phyloP scores from a whole-genome alignment of 768 basidiomycete genomes.

The Obba rivulosa region DNA sequence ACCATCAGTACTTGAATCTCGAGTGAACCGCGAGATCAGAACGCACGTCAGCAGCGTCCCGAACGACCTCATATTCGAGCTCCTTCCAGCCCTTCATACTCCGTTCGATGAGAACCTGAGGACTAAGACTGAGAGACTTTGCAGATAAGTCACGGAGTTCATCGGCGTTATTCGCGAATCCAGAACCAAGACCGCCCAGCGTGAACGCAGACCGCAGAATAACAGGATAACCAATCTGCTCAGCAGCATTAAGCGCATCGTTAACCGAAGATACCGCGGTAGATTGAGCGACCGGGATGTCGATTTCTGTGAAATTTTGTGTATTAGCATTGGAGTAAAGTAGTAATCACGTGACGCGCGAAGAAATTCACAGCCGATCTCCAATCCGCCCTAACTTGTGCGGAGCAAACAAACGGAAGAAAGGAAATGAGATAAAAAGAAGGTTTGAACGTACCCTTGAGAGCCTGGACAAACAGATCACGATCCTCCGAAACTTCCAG shows the following conservation, averaged over 20 bases:
- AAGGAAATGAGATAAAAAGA: not conserved
- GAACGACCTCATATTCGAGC: conserved; percentile 98
- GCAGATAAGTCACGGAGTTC: conserved; percentile 94
- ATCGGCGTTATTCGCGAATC: conserved; percentile 92
- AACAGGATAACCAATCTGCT: conserved; percentile 91
- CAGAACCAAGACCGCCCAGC: conserved; percentile 95
- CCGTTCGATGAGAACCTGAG: conserved; percentile 95
- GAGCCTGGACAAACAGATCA: conserved; percentile 90
- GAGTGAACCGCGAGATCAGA: conserved; percentile 1
- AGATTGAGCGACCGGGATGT: conserved; percentile 93
- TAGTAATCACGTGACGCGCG: not conserved
- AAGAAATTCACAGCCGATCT: not conserved
- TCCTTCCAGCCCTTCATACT: conserved; percentile 99
- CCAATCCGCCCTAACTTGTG: not conserved
- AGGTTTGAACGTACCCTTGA: conserved; percentile 64
- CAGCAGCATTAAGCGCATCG: conserved; percentile 87
- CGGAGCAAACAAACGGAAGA: not conserved
- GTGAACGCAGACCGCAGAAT: conserved; percentile 97
- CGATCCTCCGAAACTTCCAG: conserved; percentile 97
- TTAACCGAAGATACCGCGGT: conserved; percentile 96
- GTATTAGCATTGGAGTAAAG: too few relatives aligned
- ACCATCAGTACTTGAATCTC: not conserved
- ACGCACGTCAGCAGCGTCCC: conserved; percentile 93
- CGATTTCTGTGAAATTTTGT: conserved; percentile 90
- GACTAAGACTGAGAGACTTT: conserved; percentile 83